A percentile compares a stretch with the other conserved stretches of the same genome.
phyloP scores from a whole-genome alignment of 306 rosid species.

The Vicia sativa region DNA sequence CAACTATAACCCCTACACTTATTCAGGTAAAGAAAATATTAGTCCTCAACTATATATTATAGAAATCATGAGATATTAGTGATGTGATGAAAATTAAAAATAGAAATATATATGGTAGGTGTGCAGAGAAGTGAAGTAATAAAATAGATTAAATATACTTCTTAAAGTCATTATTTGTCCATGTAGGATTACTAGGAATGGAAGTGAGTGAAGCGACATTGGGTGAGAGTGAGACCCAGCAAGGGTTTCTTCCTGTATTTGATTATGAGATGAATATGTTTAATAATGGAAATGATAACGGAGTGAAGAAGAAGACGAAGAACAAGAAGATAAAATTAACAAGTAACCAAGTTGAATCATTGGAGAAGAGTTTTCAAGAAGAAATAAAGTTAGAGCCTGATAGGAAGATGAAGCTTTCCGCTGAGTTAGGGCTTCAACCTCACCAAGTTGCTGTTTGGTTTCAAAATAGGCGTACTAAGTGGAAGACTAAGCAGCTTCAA shows the following conservation, averaged over 20 bases:
- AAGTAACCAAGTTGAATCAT: slow-evolving; percentile 63
- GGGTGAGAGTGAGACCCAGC: slow-evolving; percentile 43
- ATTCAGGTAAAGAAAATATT: slow-evolving; percentile 52
- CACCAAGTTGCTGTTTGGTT: too few relatives aligned
- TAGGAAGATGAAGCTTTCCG: slow-evolving; percentile 82
- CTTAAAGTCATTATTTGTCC: not conserved
- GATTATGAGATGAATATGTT: too few relatives aligned
- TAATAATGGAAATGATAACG: slow-evolving; percentile 13
- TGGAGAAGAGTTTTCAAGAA: slow-evolving; percentile 83
- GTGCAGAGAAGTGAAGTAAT: too few relatives aligned
- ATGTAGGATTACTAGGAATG: slow-evolving; percentile 45
- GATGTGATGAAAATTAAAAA: too few relatives aligned
- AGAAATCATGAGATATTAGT: too few relatives aligned
- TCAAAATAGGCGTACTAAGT: slow-evolving; percentile 90
- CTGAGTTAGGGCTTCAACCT: slow-evolving; percentile 80
- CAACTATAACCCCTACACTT: slow-evolving; percentile 57
- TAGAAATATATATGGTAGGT: too few relatives aligned
- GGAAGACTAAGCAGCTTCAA: slow-evolving; percentile 89
- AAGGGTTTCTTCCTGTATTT: slow-evolving; percentile 20
- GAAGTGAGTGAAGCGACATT: slow-evolving; percentile 56
- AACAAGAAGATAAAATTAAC: slow-evolving; percentile 38
- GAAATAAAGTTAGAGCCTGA: slow-evolving; percentile 87
- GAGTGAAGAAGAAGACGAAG: slow-evolving; percentile 65
- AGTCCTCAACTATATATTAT: too few relatives aligned
- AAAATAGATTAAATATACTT: not conserved